Conservation (phyloP, 345 rosid species). For the Toxicodendron radicans region DNA sequence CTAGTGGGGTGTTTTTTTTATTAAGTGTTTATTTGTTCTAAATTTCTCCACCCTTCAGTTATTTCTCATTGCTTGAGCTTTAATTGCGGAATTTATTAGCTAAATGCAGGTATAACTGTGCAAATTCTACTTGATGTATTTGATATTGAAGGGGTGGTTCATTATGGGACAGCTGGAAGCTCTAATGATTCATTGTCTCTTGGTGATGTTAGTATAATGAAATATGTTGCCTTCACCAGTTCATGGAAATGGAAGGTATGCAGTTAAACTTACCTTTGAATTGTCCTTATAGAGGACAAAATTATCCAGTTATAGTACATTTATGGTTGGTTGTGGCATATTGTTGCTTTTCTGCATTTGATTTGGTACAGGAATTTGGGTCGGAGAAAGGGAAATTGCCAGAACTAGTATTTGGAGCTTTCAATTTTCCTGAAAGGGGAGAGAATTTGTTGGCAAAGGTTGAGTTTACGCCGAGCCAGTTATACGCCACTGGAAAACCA, state of each 20-base stretch:
- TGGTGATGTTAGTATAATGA: conserved; percentile 36
- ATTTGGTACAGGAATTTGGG: conserved; percentile 22
- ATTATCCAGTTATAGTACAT: background rate
- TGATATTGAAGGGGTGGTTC: conserved; percentile 33
- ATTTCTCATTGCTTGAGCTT: background rate
- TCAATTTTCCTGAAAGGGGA: conserved; percentile 32
- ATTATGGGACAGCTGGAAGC: conserved; percentile 41
- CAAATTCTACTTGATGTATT: conserved; percentile 33
- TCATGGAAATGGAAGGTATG: conserved; percentile 43
- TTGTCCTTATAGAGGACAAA: too few species aligned
- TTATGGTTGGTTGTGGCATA: background rate
- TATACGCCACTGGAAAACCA: conserved; percentile 24
- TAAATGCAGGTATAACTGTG: conserved; percentile 33
- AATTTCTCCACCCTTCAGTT: background rate
- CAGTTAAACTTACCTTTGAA: background rate
- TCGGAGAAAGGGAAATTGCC: conserved; percentile 27
- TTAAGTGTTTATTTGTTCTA: background rate
- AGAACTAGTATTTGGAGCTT: conserved; percentile 36
- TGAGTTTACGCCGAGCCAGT: conserved; percentile 28
- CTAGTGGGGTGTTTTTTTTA: too few species aligned
- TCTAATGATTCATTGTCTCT: conserved; percentile 25
- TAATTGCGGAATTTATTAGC: background rate
- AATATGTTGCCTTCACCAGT: conserved; percentile 30
- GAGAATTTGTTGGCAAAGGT: conserved; percentile 32
- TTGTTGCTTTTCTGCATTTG: background rate